Evolutionary conservation across 1,284 basidiomycete species (phyloP).

Genomic region (Microstroma glucosiphilum): DNA sequence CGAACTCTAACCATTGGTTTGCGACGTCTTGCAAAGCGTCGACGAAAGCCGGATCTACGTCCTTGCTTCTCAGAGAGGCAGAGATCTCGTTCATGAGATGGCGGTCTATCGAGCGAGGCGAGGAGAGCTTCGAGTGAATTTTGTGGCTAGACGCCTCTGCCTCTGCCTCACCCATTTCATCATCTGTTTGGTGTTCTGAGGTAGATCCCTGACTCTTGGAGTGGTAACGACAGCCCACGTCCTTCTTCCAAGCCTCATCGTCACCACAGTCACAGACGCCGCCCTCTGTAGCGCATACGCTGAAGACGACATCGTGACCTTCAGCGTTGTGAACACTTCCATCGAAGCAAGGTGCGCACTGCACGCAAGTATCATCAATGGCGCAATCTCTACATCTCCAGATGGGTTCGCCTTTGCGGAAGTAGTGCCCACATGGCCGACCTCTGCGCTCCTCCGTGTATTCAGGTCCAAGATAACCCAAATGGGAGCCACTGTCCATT

Average conservation of each 20-base stretch:
- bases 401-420: slow-evolving; percentile 50
- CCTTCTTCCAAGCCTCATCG: slow-evolving; percentile 45
- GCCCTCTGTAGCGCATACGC: slow-evolving; percentile 37
- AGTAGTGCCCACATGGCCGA: slow-evolving; percentile 50
- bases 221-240: slow-evolving; percentile 44
- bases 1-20: slow-evolving; percentile 61
- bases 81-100: not conserved
- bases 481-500: not conserved
- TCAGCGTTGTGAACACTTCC: slow-evolving; percentile 39
- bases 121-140: not conserved
- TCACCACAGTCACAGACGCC: slow-evolving; percentile 51
- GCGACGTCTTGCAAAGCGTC: not conserved
- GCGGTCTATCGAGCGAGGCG: not conserved
- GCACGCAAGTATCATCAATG: slow-evolving; percentile 48
- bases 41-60: not conserved
- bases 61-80: not conserved
- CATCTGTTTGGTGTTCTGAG: not conserved
- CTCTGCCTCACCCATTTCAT: not conserved
- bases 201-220: slow-evolving; percentile 14
- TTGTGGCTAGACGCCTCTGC: not conserved
- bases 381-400: slow-evolving; percentile 50
- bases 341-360: slow-evolving; percentile 47
- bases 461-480: slow-evolving; percentile 22
- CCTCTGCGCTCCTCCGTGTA: slow-evolving; percentile 42
- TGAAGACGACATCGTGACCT: slow-evolving; percentile 46